Evolutionary conservation across 345 rosid species (phyloP), one percentile per base, ranked within the genome.

Genomic region (Eutrema japonicum): DNA sequence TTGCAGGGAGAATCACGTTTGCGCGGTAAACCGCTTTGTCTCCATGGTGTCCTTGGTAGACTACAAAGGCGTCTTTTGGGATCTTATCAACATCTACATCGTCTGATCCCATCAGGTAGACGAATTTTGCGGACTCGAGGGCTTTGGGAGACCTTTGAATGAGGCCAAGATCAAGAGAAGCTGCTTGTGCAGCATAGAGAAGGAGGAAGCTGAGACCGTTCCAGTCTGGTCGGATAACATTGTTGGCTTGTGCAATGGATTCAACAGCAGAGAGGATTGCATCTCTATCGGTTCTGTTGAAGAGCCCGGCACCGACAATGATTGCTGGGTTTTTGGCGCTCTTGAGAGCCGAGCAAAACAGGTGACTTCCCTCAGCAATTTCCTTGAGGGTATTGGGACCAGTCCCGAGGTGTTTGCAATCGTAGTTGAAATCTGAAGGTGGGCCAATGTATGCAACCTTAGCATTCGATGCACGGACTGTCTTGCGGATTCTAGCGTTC

Each of bases 31-130:
- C 96, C 10, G 89, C 81, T n/a, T 40, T 82, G 74, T 93, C 98
- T 8, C 98, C 97, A 46, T 93, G 98, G 82, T 93, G 97, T 13
- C 98, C 98, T 75, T 91, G 97, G 77, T 93, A 93, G 40, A 93
- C 89, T 16, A 93, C 91, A 29, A 93, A 93, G 32, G 97, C 98
- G 77, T 89, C 97, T 22, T 74, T 80, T 5, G 97, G 91, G 65
- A 94, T 60, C 74, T 89, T 89, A 52, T 91, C 90, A 81, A 89
- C 77, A 79, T 87, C 75, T 53, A 89, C 83, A 49, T 94, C 96
- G 77, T 94, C 97, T 8, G 98, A 93, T 47, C 98, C 98, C 97
- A 91, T 89, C 66, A 94, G 67, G 80, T 91, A 94, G 33, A 91
- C 87, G 13, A 94, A 89, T 70, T 94, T 94, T 27, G 93, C 95